These are phyloP conservation scores for Diophrys sp. DNA, from an alignment of 73 alveolate genomes.

Conservation along the genomic window DNA sequence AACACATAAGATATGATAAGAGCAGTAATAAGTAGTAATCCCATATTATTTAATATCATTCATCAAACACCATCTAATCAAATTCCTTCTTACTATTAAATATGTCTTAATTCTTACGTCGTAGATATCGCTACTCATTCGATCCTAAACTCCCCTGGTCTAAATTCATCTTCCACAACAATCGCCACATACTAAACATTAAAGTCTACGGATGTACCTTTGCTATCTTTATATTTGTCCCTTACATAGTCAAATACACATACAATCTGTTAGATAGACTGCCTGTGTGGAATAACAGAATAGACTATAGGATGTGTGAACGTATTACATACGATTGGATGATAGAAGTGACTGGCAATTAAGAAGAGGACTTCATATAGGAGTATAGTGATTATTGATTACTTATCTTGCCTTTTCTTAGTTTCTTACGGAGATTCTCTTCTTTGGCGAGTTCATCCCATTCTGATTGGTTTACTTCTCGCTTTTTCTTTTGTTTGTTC, in stretches of 20 bases:
- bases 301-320: neutral
- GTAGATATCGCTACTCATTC: neutral
- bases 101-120: neutral
- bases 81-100: no score
- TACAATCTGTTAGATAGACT: neutral
- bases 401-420: no score
- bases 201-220: neutral
- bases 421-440: no score
- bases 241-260: neutral
- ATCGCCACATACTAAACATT: no score
- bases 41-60: no score
- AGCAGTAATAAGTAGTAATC: neutral
- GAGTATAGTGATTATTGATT: neutral
- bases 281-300: neutral
- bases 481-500: no score
- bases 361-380: neutral
- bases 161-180: no score
- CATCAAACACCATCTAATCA: no score
- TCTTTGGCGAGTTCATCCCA: no score
- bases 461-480: no score
- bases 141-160: neutral
- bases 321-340: neutral
- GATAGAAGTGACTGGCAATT: neutral
- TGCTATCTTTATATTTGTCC: neutral
- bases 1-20: neutral